phyloP scores from a whole-genome alignment of 208 protist species.

The Entamoeba dispar region DNA sequence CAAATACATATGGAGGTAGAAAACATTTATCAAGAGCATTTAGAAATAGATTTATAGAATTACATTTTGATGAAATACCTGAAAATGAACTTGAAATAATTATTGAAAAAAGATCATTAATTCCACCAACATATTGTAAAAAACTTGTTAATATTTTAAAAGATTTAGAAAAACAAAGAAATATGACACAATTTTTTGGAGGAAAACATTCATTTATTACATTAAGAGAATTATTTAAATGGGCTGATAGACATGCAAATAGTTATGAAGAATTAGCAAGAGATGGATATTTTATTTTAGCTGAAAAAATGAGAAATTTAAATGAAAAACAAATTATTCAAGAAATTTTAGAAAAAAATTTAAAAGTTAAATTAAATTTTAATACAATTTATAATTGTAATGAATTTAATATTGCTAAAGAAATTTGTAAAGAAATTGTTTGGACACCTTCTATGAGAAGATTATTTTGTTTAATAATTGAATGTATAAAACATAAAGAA shows the following conservation, averaged over 20 bases:
- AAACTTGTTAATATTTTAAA: slow-evolving; percentile 56
- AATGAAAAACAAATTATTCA: slow-evolving; percentile 74
- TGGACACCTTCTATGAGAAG: background rate
- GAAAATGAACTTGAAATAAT: slow-evolving; percentile 79
- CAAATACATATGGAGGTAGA: slow-evolving; percentile 75
- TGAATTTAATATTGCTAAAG: background rate
- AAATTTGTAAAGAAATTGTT: background rate
- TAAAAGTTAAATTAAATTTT: slow-evolving; percentile 23
- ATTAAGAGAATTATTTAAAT: slow-evolving; percentile 95
- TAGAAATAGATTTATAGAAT: slow-evolving; percentile 90
- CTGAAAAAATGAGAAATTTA: slow-evolving; percentile 70
- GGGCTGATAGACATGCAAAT: slow-evolving; percentile 67
- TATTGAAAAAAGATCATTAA: slow-evolving; percentile 65
- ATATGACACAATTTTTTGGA: slow-evolving; percentile 64
- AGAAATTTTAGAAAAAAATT: slow-evolving; percentile 44
- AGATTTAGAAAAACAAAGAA: slow-evolving; percentile 55
- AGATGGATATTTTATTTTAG: slow-evolving; percentile 87
- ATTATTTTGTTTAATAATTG: background rate
- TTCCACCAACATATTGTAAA: slow-evolving; percentile 63
- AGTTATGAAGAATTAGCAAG: slow-evolving; percentile 71
- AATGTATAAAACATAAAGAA: slow-evolving; percentile 39
- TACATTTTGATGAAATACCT: slow-evolving; percentile 96
- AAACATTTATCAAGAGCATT: slow-evolving; percentile 97
- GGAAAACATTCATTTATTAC: slow-evolving; percentile 94
- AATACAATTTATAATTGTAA: background rate